phyloP scores from a whole-genome alignment of 73 alveolate genomes.

The Blepharisma stoltei region DNA sequence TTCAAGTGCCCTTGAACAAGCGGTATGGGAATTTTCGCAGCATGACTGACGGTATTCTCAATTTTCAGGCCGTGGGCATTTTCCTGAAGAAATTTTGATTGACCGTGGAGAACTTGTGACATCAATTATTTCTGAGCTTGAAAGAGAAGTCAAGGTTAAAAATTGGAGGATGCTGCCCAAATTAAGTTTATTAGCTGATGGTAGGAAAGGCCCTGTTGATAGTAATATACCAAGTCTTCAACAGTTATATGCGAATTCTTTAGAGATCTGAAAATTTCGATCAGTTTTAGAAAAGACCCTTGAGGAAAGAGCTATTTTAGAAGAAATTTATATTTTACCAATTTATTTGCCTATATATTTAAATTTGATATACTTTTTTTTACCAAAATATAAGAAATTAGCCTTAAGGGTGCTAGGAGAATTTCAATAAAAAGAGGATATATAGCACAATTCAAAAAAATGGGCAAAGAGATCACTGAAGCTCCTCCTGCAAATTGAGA shows the following conservation, averaged over 20 bases:
- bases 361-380: no score
- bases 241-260: neutral
- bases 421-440: no score
- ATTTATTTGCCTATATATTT: no score
- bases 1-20: neutral
- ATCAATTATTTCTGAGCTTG: no score
- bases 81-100: neutral
- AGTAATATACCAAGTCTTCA: neutral
- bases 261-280: neutral
- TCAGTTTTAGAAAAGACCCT: neutral
- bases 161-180: no score
- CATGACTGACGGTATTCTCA: neutral
- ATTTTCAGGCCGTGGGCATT: neutral
- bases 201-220: neutral
- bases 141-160: no score
- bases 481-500: neutral
- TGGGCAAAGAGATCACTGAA: neutral
- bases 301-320: neutral
- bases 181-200: no score
- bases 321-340: conserved; percentile 11
- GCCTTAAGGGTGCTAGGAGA: no score
- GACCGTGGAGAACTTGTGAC: neutral
- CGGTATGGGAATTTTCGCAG: neutral
- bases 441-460: neutral
- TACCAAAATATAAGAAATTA: no score